A percentile compares a stretch with the other conserved stretches of the same genome.
These are phyloP conservation scores for Neurospora sp. DNA, from an alignment of 495 filamentous ascomycete species.

Conservation along the genomic window DNA sequence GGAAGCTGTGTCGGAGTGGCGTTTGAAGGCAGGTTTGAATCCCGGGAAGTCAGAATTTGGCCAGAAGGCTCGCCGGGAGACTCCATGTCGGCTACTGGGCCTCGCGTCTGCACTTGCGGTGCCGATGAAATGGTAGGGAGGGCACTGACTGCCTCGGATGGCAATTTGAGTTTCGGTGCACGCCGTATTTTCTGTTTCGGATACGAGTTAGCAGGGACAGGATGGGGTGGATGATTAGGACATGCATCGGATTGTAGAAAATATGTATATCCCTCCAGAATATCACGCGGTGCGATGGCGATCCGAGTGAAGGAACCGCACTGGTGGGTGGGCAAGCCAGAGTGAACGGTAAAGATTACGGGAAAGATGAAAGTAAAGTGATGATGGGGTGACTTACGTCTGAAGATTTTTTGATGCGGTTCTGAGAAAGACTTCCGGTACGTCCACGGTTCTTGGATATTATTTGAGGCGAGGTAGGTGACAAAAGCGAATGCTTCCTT, in stretches of 20 bases:
- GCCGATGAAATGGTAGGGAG: neutral
- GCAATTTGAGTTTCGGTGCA: neutral
- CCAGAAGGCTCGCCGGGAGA: neutral
- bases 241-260: neutral
- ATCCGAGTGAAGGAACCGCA: neutral
- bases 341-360: neutral
- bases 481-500: neutral
- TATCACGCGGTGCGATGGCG: neutral
- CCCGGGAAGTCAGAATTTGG: neutral
- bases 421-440: neutral
- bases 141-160: neutral
- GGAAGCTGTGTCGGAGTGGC: neutral
- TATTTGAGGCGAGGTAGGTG: neutral
- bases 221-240: neutral
- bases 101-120: neutral
- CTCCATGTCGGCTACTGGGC: neutral
- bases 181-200: neutral
- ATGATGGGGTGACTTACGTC: neutral
- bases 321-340: neutral
- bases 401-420: neutral
- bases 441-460: neutral
- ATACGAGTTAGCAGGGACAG: neutral
- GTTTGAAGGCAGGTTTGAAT: neutral
- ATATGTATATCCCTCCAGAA: neutral
- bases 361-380: neutral